These are phyloP conservation scores for Abrus pulchellus DNA, from an alignment of 306 rosid species.

Conservation along the genomic window DNA sequence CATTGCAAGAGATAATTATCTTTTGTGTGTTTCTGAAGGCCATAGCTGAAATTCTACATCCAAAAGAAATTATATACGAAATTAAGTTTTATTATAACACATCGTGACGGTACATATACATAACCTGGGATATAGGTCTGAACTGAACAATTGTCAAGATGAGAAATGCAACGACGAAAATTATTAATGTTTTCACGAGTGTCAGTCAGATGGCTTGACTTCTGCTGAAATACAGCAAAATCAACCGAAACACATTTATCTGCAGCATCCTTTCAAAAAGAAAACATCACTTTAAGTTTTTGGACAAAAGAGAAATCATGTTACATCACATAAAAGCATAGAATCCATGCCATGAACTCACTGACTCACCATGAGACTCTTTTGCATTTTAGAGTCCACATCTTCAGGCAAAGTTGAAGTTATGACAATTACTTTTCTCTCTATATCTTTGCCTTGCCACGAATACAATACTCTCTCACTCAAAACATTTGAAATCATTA, in stretches of 20 bases:
- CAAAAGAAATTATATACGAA: constrained; percentile 25
- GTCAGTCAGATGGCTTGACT: constrained; percentile 66
- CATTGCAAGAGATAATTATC: background rate
- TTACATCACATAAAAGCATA: constrained; percentile 10
- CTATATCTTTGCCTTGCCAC: constrained; percentile 79
- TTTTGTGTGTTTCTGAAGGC: constrained; percentile 3
- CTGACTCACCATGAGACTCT: constrained; percentile 63
- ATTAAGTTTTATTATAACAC: constrained; percentile 32
- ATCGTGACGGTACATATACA: constrained; percentile 35
- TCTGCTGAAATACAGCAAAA: constrained; percentile 74
- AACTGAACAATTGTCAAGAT: constrained; percentile 75
- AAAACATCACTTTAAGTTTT: background rate
- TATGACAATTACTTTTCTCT: constrained; percentile 69
- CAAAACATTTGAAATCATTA: constrained; percentile 68
- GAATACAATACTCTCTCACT: constrained; percentile 74
- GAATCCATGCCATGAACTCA: constrained; percentile 16
- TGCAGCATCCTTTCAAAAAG: constrained; percentile 66
- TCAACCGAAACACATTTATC: constrained; percentile 76
- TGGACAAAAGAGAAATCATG: constrained; percentile 18
- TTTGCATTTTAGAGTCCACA: constrained; percentile 62
- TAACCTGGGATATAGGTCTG: constrained; percentile 71
- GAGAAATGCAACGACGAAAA: constrained; percentile 66
- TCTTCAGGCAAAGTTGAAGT: constrained; percentile 68
- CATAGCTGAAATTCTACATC: constrained; percentile 37
- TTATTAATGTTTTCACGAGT: constrained; percentile 58